Base-by-base conservation (phyloP, 192 early-diverging fungal genomes). In the Rhizophagus clarus region DNA sequence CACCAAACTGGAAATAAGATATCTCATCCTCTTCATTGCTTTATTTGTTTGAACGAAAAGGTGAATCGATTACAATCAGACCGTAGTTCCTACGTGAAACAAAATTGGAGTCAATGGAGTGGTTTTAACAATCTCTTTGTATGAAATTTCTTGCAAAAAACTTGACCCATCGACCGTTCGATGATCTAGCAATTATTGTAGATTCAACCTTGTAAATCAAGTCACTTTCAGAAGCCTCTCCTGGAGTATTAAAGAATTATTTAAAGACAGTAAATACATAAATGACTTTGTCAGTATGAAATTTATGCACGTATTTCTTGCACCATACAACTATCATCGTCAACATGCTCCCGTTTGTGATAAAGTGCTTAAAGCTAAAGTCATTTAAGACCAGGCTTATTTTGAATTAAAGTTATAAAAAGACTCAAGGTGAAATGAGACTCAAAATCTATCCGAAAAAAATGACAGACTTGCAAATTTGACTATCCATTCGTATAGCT, bases 291-390 rank as follows among this genome's bases (percentile, higher is more conserved):
- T 42, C 22, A 42, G 71, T 6, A 42, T 40, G 15, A 72, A 45
- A 72, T 72, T 72, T 72, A 72, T 72, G 71, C 71, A 72, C 37
- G 37, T 42, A 72, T 72, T 72, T 72, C 71, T 72, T 20, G 40
- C 12, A 72, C 71, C 71, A 42, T 47, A 49, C 37, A 11, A 72
- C 37, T 72, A 72, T 51, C 71, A 72, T 47, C 71, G 71, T 72
- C 12, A 26, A 1, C 71, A 72, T 72, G 37, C 71, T 72, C 71
- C 71, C 47, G 37, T 72, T 11, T 22, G 22, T 1, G 71, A 42
- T 22, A 72, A 72, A 72, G 71, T 72, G 40, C 71, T 72, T 42
- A 42, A 72, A 72, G 71, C 71, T 20, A 72, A 22, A 72, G 71
- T 72, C 45, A 42, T 72, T 2, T 42, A 40, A 72, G 71, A 42